Conservation (phyloP, 495 filamentous ascomycete species). For the Parathielavia hyrcaniae region DNA sequence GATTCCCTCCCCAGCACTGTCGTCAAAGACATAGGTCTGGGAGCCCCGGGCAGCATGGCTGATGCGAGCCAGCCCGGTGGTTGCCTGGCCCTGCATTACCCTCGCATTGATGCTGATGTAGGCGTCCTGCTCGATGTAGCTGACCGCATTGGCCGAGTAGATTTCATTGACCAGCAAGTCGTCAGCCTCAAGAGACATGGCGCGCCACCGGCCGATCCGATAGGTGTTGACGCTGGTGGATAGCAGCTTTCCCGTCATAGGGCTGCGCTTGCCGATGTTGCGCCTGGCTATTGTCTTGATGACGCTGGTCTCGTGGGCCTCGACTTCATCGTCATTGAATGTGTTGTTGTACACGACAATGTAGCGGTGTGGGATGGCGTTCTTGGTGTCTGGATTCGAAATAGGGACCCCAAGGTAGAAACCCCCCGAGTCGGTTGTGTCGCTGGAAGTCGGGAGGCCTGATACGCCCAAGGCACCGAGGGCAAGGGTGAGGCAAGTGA, state of each 20-base stretch:
- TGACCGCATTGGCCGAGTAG: slow-evolving; percentile 39
- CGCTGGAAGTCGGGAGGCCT: slow-evolving; percentile 23
- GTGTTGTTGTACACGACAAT: slow-evolving; percentile 49
- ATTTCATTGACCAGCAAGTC: slow-evolving; percentile 43
- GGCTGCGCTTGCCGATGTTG: slow-evolving; percentile 42
- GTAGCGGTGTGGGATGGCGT: slow-evolving; percentile 42
- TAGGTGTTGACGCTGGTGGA: slow-evolving; percentile 39
- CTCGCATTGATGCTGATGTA: slow-evolving; percentile 33
- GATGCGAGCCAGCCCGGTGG: slow-evolving; percentile 40
- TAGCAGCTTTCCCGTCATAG: slow-evolving; percentile 34
- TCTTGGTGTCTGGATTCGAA: slow-evolving; percentile 35
- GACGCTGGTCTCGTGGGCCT: slow-evolving; percentile 37
- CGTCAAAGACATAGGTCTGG: slow-evolving; percentile 41
- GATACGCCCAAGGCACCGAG: slow-evolving; percentile 32
- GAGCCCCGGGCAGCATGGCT: slow-evolving; percentile 32
- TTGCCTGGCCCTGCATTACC: slow-evolving; percentile 35
- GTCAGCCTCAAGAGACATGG: slow-evolving; percentile 46
- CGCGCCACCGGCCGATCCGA: slow-evolving; percentile 41
- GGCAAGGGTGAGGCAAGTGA: slow-evolving; percentile 28
- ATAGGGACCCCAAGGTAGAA: slow-evolving; percentile 40
- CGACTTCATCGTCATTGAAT: slow-evolving; percentile 36
- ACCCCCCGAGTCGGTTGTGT: slow-evolving; percentile 22
- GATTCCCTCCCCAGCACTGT: slow-evolving; percentile 40
- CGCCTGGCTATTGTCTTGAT: slow-evolving; percentile 42
- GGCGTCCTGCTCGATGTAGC: slow-evolving; percentile 46